Evolutionary conservation across 2,329 filamentous ascomycete genomes (phyloP), one percentile per base, ranked within the genome.

Genomic region (Arthroderma uncinatum): DNA sequence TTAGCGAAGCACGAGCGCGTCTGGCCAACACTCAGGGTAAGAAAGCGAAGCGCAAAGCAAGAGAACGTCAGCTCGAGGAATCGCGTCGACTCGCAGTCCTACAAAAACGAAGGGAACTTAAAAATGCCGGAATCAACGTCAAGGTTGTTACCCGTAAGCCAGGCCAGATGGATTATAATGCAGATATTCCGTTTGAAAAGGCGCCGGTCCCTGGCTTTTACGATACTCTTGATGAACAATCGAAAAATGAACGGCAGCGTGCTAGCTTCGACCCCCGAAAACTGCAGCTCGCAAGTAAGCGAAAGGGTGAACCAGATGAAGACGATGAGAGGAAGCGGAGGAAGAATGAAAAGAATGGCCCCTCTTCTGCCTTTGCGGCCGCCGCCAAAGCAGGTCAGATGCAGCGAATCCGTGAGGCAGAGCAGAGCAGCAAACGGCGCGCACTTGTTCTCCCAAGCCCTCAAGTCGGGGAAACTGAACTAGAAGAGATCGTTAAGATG

Each of bases 161-260:
- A 77, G 93, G 93, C 0, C 86, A 97, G 76, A 98, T 98, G 89
- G 93, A 98, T 73, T 98, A 98, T 77, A 98, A 98, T 72, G 93
- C 93, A 65, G 93, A 98, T 65, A 95, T 98, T 62, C 93, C 93
- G 0, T 97, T 98, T 63, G 93, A 98, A 71, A 96, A 93, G 73
- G 87, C 88, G 62, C 85, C 93, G 0, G 86, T 87, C 0, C 77
- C 84, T 21, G 93, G 93, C 10, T 98, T 98, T 70, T 95, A 92
- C 74, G 92, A 98, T 69, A 98, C 93, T 0, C 78, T 78, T 2
- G 90, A 96, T 12, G 93, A 98, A 69, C 77, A 87, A 63, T 74
- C 76, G 3, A 79, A 78, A 63, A 98, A 98, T 70, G 92, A 98
- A 71, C 81, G 81, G 59, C 85, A 95, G 68, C 82, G 89, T 54